Percentiles rank a stretch among this genome's conserved stretches.
Evolutionary conservation across 1,284 basidiomycete species (phyloP).

Genomic region (Ceratobasidium sp.): DNA sequence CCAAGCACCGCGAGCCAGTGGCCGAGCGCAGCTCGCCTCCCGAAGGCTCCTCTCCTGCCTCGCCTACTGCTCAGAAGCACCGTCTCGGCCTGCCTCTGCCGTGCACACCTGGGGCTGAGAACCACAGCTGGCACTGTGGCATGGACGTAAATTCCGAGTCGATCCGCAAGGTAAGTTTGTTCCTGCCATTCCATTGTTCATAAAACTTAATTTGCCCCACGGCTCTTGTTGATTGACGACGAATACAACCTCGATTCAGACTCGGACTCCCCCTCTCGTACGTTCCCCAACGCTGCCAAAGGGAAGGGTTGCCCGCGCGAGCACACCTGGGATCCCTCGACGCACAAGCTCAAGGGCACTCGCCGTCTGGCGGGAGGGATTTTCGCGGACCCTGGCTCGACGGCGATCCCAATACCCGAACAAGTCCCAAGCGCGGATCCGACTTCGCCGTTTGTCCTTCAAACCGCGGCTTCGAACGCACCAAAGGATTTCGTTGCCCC

Average conservation of each 20-base stretch:
- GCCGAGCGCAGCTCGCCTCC: conserved; percentile 40
- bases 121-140: conserved; percentile 39
- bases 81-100: conserved; percentile 27
- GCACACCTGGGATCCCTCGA: conserved; percentile 24
- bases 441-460: conserved; percentile 30
- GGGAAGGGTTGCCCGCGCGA: conserved; percentile 23
- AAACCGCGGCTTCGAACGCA: conserved; percentile 24
- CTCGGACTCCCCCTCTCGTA: conserved; percentile 22
- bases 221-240: conserved; percentile 41
- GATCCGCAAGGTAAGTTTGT: conserved; percentile 28
- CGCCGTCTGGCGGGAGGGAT: conserved; percentile 19
- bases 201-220: neutral
- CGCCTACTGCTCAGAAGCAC: conserved; percentile 27
- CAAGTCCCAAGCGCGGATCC: conserved; percentile 39
- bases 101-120: conserved; percentile 23
- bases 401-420: conserved; percentile 34
- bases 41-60: conserved; percentile 21
- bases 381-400: conserved; percentile 33
- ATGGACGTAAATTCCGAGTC: conserved; percentile 34
- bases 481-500: conserved; percentile 32
- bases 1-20: conserved; percentile 34
- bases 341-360: conserved; percentile 20
- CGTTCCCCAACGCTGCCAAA: conserved; percentile 21
- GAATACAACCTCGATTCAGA: conserved; percentile 40
- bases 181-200: conserved; percentile 15